These are phyloP conservation scores for Phaeolepiota aurea DNA, from an alignment of 768 basidiomycete species.

Conservation along the genomic window DNA sequence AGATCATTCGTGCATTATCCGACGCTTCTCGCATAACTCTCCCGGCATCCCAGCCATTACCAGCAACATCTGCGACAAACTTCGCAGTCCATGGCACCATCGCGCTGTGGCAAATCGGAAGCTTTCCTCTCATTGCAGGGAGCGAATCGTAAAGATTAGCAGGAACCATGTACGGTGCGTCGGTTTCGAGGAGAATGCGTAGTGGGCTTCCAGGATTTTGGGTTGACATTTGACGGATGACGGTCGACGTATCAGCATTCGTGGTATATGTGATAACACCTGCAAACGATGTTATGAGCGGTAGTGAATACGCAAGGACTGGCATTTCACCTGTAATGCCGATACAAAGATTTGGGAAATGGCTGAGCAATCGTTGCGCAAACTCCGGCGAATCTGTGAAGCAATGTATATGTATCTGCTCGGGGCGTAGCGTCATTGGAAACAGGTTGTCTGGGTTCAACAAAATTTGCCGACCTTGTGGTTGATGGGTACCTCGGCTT, in stretches of 20 bases:
- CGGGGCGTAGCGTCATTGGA: too few species aligned
- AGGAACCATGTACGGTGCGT: constrained; percentile 85
- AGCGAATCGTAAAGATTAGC: constrained; percentile 59
- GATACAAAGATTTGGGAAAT: constrained; percentile 78
- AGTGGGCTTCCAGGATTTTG: constrained; percentile 16
- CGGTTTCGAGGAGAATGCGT: constrained; percentile 70
- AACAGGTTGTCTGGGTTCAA: too few species aligned
- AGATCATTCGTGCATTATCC: constrained; percentile 56
- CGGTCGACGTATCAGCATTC: constrained; percentile 61
- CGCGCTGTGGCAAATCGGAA: constrained; percentile 68
- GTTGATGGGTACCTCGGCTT: constrained; percentile 63
- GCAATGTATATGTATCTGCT: constrained; percentile 79
- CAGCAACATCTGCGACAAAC: constrained; percentile 49
- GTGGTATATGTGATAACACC: constrained; percentile 77
- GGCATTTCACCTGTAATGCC: constrained; percentile 60
- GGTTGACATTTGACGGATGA: constrained; percentile 48
- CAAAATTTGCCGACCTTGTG: constrained; percentile 42
- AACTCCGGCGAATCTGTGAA: constrained; percentile 79
- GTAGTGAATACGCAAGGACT: not conserved
- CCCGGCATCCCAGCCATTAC: constrained; percentile 41
- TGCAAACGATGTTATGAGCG: constrained; percentile 12
- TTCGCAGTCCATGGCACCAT: constrained; percentile 86
- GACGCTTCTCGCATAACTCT: constrained; percentile 53
- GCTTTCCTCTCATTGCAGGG: constrained; percentile 40
- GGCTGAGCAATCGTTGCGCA: constrained; percentile 57